phyloP scores from a whole-genome alignment of 176 grass and related monocot genomes.

The Phoenix dactylifera region DNA sequence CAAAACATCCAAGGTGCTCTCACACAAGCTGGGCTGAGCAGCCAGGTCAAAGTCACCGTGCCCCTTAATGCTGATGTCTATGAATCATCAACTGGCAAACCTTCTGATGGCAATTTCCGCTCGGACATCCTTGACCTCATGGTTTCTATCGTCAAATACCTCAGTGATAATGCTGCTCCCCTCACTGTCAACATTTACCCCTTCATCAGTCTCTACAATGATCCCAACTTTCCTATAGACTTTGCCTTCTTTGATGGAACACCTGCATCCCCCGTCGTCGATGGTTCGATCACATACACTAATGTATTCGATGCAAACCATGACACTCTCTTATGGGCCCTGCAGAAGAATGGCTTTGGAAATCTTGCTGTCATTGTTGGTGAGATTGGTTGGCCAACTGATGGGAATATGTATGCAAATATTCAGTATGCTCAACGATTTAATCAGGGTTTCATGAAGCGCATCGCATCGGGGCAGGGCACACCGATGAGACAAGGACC shows the following conservation, averaged over 20 bases:
- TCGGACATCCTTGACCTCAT: conserved; percentile 58
- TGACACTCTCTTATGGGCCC: conserved; percentile 61
- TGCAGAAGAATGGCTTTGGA: conserved; percentile 51
- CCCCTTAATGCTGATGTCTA: conserved; percentile 82
- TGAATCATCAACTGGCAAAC: conserved; percentile 35
- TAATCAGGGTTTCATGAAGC: conserved; percentile 62
- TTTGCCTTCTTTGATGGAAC: conserved; percentile 79
- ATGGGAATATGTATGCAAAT: conserved; percentile 59
- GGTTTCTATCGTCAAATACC: conserved; percentile 51
- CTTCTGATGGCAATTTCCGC: conserved; percentile 74
- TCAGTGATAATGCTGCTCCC: conserved; percentile 46
- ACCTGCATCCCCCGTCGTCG: conserved; percentile 28
- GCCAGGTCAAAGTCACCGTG: conserved; percentile 63
- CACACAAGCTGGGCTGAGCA: conserved; percentile 41
- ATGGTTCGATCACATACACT: conserved; percentile 50
- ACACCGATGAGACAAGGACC: conserved; percentile 61
- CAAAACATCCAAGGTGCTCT: conserved; percentile 76
- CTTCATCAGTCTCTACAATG: conserved; percentile 64
- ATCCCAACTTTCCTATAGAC: conserved; percentile 76
- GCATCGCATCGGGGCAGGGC: conserved; percentile 37
- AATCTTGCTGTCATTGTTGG: conserved; percentile 59
- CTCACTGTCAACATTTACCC: conserved; percentile 81
- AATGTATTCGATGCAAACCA: conserved; percentile 86
- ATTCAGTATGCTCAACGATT: conserved; percentile 35
- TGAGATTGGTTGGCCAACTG: conserved; percentile 83